Evolutionary conservation across 192 early-diverging fungal genomes (phyloP).

Genomic region (Linnemannia hyalina): DNA sequence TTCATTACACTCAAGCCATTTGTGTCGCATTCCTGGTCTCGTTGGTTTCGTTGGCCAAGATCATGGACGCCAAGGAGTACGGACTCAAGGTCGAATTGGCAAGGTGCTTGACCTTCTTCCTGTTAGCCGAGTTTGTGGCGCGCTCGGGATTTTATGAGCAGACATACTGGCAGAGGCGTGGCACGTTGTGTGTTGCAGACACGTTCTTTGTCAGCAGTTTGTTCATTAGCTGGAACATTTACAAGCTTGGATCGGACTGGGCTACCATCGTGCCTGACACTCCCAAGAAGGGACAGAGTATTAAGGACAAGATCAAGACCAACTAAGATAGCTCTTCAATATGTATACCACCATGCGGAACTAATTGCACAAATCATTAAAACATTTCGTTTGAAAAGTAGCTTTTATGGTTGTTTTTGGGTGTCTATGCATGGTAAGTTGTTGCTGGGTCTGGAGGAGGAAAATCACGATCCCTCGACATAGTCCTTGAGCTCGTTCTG

Average conservation of each 20-base stretch:
- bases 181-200: constrained; percentile 42
- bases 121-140: constrained; percentile 49
- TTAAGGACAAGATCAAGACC: constrained; percentile 30
- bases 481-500: constrained; percentile 59
- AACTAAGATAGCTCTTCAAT: constrained; percentile 14
- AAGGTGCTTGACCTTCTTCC: constrained; percentile 33
- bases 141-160: constrained; percentile 45
- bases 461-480: constrained; percentile 32
- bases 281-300: neutral
- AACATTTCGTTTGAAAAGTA: neutral
- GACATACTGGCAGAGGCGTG: constrained; percentile 50
- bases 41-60: constrained; percentile 37
- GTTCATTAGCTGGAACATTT: constrained; percentile 56
- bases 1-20: constrained; percentile 42
- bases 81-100: constrained; percentile 46
- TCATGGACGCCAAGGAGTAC: constrained; percentile 51
- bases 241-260: constrained; percentile 49
- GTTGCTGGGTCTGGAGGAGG: neutral
- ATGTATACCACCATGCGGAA: constrained; percentile 11
- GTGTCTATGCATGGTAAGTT: neutral
- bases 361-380: neutral
- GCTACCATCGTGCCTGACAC: neutral
- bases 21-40: constrained; percentile 33
- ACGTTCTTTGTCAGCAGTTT: constrained; percentile 47
- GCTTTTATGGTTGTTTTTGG: neutral